phyloP scores from a whole-genome alignment of 2,329 filamentous ascomycete species.

The Colletotrichum magnum region DNA sequence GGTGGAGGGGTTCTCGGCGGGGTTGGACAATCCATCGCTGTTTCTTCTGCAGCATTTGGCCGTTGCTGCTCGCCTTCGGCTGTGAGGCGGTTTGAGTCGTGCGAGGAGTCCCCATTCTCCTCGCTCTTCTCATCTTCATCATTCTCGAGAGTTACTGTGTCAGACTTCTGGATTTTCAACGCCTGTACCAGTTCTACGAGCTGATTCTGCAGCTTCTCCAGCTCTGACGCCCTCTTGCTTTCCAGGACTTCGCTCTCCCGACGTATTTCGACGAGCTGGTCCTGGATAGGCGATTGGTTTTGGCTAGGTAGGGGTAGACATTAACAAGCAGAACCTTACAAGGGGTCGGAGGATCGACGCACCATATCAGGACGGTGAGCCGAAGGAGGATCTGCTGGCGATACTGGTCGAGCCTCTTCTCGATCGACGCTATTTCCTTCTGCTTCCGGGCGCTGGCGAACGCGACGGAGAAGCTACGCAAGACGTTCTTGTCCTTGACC shows the following conservation, averaged over 20 bases:
- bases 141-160: too few species aligned
- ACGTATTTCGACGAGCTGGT: conserved; percentile 8
- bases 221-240: neutral
- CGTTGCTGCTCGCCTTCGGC: too few species aligned
- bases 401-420: conserved; percentile 8
- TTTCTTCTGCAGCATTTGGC: neutral
- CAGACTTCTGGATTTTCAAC: neutral
- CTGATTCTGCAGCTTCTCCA: neutral
- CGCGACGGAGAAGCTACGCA: conserved; percentile 11
- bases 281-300: conserved; percentile 6
- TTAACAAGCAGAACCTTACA: neutral
- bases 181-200: neutral
- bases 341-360: neutral
- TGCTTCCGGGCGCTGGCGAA: conserved; percentile 16
- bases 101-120: too few species aligned
- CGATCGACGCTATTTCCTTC: conserved; percentile 11
- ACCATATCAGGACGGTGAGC: conserved; percentile 11
- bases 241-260: neutral
- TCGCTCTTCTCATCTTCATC: too few species aligned
- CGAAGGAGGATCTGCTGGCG: conserved; percentile 17
- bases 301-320: neutral
- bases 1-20: neutral
- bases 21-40: neutral
- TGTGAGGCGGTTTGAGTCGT: too few species aligned
- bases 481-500: neutral